These are phyloP conservation scores for Nothopassalora personata DNA, from an alignment of 2,329 filamentous ascomycete genomes.

Conservation along the genomic window DNA sequence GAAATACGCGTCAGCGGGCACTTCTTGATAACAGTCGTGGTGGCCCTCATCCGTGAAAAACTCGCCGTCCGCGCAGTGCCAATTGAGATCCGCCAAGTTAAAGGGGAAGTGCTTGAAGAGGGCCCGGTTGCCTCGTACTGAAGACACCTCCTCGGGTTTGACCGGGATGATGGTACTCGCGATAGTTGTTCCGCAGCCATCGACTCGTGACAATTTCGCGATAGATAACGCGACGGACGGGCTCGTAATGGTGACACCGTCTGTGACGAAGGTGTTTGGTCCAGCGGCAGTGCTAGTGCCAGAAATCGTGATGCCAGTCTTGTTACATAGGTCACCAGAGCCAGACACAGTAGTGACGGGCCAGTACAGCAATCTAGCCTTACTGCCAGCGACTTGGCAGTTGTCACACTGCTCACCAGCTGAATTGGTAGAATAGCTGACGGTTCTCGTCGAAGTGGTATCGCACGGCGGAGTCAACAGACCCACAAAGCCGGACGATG, in stretches of 20 bases:
- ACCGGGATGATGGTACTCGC: conserved; percentile 20
- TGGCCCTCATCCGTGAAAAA: conserved; percentile 12
- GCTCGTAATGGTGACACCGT: conserved; percentile 23
- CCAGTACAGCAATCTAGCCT: conserved; percentile 21
- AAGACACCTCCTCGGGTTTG: conserved; percentile 16
- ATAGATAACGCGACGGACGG: conserved; percentile 20
- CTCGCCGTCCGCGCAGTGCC: conserved; percentile 17
- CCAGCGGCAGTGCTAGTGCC: conserved; percentile 11
- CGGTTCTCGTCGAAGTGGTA: not conserved
- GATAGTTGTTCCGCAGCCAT: conserved; percentile 22
- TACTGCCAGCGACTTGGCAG: conserved; percentile 6
- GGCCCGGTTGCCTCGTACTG: conserved; percentile 18
- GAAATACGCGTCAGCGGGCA: conserved; percentile 24
- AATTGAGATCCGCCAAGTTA: conserved; percentile 24
- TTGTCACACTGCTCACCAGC: not conserved
- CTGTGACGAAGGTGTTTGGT: conserved; percentile 23
- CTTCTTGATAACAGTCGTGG: conserved; percentile 24
- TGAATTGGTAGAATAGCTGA: not conserved
- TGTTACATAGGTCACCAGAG: not conserved
- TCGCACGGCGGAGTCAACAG: not conserved
- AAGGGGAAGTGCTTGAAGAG: conserved; percentile 14
- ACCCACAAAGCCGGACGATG: not conserved
- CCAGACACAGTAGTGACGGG: conserved; percentile 17
- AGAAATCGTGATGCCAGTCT: conserved; percentile 10
- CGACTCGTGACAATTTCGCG: conserved; percentile 11